Evolutionary conservation across 805 yeast genomes (phyloP).

Genomic region (Ogataea glucozyma): DNA sequence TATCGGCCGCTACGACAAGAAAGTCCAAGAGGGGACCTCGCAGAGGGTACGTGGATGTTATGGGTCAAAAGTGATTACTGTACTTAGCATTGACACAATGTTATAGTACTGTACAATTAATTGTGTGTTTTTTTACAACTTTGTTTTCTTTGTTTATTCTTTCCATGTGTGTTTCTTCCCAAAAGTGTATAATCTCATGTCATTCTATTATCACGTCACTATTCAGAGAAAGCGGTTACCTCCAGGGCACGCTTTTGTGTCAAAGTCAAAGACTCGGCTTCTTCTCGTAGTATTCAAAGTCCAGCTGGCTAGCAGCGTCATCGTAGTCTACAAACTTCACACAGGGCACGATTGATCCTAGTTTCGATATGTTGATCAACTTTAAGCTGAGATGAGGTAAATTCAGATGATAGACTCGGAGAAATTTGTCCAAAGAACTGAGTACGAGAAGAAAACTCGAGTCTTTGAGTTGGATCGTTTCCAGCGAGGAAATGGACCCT

Average conservation of each 20-base stretch:
- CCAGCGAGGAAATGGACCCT: constrained; percentile 28
- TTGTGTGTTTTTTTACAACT: background rate
- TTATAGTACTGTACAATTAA: background rate
- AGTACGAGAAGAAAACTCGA: constrained; percentile 18
- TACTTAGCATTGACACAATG: background rate
- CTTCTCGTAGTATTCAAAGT: constrained; percentile 19
- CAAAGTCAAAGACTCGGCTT: constrained; percentile 3
- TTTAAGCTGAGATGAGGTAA: constrained; percentile 11
- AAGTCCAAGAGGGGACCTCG: constrained; percentile 55
- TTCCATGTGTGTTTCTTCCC: background rate
- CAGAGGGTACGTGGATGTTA: constrained; percentile 64
- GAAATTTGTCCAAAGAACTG: constrained; percentile 27
- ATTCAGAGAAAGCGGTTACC: background rate
- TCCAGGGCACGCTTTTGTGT: background rate
- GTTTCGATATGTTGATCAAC: constrained; percentile 13
- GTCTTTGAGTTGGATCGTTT: constrained; percentile 10
- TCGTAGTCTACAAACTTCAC: constrained; percentile 15
- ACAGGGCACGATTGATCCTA: constrained; percentile 25
- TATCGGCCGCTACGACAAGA: constrained; percentile 38
- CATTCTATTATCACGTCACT: background rate
- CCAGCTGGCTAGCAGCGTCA: constrained; percentile 8
- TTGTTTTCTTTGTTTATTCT: background rate
- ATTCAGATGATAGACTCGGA: constrained; percentile 23
- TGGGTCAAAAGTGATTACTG: constrained; percentile 39
- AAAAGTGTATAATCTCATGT: background rate